Base-by-base conservation (phyloP, 1,284 basidiomycete genomes). In the Trichosporon ovoides region DNA sequence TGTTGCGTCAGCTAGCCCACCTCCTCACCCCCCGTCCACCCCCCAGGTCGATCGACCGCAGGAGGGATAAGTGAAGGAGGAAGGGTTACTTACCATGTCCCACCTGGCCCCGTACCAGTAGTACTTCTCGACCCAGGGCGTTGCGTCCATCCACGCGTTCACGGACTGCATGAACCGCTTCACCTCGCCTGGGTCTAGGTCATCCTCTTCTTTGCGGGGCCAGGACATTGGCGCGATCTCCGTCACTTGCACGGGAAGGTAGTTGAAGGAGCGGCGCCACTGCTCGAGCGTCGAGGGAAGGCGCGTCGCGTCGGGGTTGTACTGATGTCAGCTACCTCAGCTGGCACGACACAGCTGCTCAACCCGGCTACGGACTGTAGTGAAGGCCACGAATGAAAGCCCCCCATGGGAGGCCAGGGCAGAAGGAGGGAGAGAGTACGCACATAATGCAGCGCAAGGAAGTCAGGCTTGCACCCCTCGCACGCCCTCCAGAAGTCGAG, bases 241-340 rank as follows among this genome's bases (percentile, higher is more conserved):
- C 3, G 87, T 89, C 55, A 87, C 74, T 81, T 80, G 81, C 56
- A 91, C 79, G 14, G 78, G 78, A 55, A 73, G 68, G 22, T 75
- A 64, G n/a, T n/a, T n/a, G 70, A 84, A 88, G 0, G 78, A 77
- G 31, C 73, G 67, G 69, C 88, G 76, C 72, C 83, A 84, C 7
- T 79, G 66, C 13, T 70, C 69, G 37, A 86, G 71, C 68, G 84
- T 85, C 3, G 62, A 52, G 49, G 84, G 80, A 66, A 90, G 81
- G 13, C 77, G 78, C 0, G 79, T 57, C 0, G 82, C 67, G 12
- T 79, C 65, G 16, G 79, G 81, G 54, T 82, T 84, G 71, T 91
- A 91, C 72, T 77, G 83, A 66, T 88, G 19, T 28, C 31, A 53
- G 55, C 55, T 38, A 37, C 35, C n/a, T n/a, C n/a, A n/a, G n/a